Evolutionary conservation across 345 rosid species (phyloP), one percentile per base, ranked within the genome.

Genomic region (Populus alba): DNA sequence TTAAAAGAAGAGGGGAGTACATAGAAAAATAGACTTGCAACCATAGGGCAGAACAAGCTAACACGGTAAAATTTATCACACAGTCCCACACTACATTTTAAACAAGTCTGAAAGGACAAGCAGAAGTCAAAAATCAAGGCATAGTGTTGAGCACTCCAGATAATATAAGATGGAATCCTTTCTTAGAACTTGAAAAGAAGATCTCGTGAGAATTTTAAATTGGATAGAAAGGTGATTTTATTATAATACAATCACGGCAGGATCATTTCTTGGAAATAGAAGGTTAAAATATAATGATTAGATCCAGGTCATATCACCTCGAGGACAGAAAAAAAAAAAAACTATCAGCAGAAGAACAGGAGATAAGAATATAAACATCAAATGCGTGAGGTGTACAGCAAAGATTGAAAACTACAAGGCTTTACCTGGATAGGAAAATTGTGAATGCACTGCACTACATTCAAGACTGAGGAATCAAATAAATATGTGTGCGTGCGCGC

Each of bases 301-400:
- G 79, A 73, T 76, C 80, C 66, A 77, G 77, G 41, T 74, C 73
- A 76, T 43, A 41, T 66, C 57, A 41, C 74, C 77, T 83, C 35
- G 68, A 38, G 71, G 43, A 74, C 41, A 76, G 72, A 0, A 0
- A 33, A 25, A 75, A 25, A 75, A 81, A 75, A 76, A 71, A 67
- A 70, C 51, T 45, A 51, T 35, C 79, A 76, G 63, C 62, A 75
- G 43, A 16, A 49, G 3, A 82, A 25, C 76, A 63, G 62, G 68
- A 81, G 77, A 78, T 65, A 29, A 81, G 88, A 87, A 85, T 84
- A 85, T 87, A 87, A 87, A 66, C 87, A 86, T 87, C 86, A 84
- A 69, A 85, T 71, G 65, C 27, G 77, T 84, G 73, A 13, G 82
- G 77, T 84, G 84, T 71, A 73, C 75, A 73, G 61, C 71, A 66